These are phyloP conservation scores for Mycena galopus DNA, from an alignment of 768 basidiomycete species.

Conservation along the genomic window DNA sequence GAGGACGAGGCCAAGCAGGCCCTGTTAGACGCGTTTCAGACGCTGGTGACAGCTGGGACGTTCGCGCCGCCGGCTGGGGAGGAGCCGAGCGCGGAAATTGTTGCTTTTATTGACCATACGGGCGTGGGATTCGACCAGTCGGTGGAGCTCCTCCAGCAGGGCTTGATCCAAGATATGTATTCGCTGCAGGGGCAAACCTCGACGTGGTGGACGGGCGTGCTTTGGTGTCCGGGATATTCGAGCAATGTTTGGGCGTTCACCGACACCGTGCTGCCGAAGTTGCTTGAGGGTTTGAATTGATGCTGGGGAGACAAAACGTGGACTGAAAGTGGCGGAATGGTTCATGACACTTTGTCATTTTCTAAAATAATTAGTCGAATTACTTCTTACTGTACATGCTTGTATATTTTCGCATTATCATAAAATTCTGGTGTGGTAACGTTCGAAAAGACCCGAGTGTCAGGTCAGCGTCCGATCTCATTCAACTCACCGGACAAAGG, in stretches of 20 bases:
- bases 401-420: too few species aligned
- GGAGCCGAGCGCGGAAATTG: background rate
- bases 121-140: slow-evolving; percentile 3
- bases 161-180: background rate
- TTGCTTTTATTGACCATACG: background rate
- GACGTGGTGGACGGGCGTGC: slow-evolving; percentile 1
- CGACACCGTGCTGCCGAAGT: background rate
- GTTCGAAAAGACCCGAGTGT: too few species aligned
- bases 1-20: background rate
- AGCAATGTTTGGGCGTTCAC: slow-evolving; percentile 5
- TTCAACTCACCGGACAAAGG: too few species aligned
- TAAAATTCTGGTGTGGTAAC: too few species aligned
- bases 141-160: background rate
- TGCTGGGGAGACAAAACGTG: too few species aligned
- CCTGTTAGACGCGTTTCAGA: background rate
- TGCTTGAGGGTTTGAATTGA: slow-evolving; percentile 1
- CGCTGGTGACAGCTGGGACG: background rate
- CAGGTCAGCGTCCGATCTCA: too few species aligned
- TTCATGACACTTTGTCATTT: too few species aligned
- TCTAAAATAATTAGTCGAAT: too few species aligned
- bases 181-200: background rate
- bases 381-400: too few species aligned
- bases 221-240: slow-evolving; percentile 4
- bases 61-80: background rate
- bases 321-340: too few species aligned